phyloP scores from a whole-genome alignment of 352 stramenopile genomes.

The Globisporangium viniferum region DNA sequence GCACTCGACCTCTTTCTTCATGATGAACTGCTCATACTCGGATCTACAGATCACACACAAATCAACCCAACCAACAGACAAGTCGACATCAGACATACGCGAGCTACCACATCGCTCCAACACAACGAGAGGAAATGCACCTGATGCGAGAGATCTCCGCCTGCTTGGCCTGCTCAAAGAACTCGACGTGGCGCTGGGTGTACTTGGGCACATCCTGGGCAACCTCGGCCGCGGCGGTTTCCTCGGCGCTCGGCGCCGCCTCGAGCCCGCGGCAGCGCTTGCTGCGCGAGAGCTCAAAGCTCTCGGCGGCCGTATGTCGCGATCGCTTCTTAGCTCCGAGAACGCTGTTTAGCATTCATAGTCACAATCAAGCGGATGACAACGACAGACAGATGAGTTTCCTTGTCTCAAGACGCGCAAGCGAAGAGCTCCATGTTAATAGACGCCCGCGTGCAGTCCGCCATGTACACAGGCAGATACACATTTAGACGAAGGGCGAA shows the following conservation, averaged over 20 bases:
- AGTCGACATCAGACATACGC: neutral
- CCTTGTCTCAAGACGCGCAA: neutral
- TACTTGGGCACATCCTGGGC: constrained; percentile 74
- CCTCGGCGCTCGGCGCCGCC: constrained; percentile 15
- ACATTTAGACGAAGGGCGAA: constrained; percentile 1
- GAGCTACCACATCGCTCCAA: neutral
- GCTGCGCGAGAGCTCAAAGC: constrained; percentile 54
- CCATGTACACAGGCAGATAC: neutral
- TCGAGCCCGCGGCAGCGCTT: constrained; percentile 48
- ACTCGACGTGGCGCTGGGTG: constrained; percentile 84
- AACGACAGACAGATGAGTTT: constrained; percentile 7
- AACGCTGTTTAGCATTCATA: constrained; percentile 23
- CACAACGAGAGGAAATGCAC: constrained; percentile 13
- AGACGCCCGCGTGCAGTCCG: neutral
- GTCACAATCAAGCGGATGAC: neutral
- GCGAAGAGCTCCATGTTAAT: neutral
- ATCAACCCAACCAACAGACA: neutral
- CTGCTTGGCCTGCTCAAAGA: constrained; percentile 85
- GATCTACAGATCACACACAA: constrained; percentile 15
- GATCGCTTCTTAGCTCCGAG: constrained; percentile 78
- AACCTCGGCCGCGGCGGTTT: constrained; percentile 28
- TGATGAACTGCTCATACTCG: constrained; percentile 82
- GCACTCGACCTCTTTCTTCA: constrained; percentile 79
- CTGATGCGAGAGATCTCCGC: constrained; percentile 75
- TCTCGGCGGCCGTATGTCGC: constrained; percentile 40